These are phyloP conservation scores for Suillus clintonianus DNA, from an alignment of 768 basidiomycete genomes.

Conservation along the genomic window DNA sequence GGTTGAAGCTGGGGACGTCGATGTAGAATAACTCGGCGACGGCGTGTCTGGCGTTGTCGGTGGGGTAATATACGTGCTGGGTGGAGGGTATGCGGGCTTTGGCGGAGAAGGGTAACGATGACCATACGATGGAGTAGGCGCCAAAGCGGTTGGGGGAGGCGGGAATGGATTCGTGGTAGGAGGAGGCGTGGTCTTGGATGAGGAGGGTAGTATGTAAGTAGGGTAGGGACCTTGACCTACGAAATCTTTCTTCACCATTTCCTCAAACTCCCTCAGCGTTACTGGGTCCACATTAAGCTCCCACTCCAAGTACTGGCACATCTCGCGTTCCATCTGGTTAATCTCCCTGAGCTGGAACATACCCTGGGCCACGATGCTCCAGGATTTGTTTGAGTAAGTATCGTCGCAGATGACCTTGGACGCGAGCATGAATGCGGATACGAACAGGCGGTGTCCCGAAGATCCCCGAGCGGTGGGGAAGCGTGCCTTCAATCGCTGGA, in stretches of 20 bases:
- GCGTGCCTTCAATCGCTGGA: slow-evolving; percentile 67
- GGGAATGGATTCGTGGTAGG: slow-evolving; percentile 34
- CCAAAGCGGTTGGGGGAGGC: slow-evolving; percentile 28
- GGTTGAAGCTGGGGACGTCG: slow-evolving; percentile 62
- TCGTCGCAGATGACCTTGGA: slow-evolving; percentile 90
- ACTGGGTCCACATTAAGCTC: slow-evolving; percentile 74
- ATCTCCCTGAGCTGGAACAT: slow-evolving; percentile 79
- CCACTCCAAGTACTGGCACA: slow-evolving; percentile 92
- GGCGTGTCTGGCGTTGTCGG: slow-evolving; percentile 55
- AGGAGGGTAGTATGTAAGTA: slow-evolving; percentile 59
- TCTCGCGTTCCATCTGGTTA: slow-evolving; percentile 82
- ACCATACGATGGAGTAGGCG: slow-evolving; percentile 29
- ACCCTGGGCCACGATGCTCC: slow-evolving; percentile 87
- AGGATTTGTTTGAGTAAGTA: slow-evolving; percentile 91
- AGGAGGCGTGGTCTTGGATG: slow-evolving; percentile 57
- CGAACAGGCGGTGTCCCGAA: slow-evolving; percentile 70
- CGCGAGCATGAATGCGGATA: slow-evolving; percentile 74
- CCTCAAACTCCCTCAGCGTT: slow-evolving; percentile 62
- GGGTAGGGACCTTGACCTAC: slow-evolving; percentile 58
- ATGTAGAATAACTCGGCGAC: slow-evolving; percentile 48
- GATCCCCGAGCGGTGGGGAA: slow-evolving; percentile 79
- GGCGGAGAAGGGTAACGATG: slow-evolving; percentile 33
- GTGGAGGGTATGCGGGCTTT: slow-evolving; percentile 20
- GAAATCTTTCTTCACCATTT: slow-evolving; percentile 62
- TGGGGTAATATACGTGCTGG: slow-evolving; percentile 25